Percentiles rank a stretch among this genome's conserved stretches.
These are phyloP conservation scores for Talaromyces nanjingensis DNA, from an alignment of 495 filamentous ascomycete species.

Conservation along the genomic window DNA sequence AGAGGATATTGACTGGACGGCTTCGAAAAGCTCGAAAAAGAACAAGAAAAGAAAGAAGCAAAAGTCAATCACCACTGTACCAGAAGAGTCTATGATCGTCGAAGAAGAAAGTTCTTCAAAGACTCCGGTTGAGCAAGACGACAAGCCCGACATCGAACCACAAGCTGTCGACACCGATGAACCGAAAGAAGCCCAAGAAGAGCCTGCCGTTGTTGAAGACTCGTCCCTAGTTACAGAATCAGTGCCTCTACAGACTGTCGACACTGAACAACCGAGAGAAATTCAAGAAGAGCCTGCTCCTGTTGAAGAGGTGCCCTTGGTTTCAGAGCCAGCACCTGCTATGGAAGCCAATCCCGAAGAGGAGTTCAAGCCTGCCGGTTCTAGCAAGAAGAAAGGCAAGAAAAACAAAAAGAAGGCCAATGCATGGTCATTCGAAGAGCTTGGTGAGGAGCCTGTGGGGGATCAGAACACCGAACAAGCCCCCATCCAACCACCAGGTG, in stretches of 20 bases:
- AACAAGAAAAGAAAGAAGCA: conserved; percentile 25
- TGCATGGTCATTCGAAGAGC: conserved; percentile 14
- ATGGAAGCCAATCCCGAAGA: background rate
- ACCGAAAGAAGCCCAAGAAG: background rate
- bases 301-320: background rate
- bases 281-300: background rate
- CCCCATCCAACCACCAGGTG: conserved; percentile 6
- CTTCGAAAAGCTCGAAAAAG: conserved; percentile 17
- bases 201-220: background rate
- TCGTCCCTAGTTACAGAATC: background rate
- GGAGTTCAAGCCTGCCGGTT: background rate
- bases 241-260: background rate
- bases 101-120: conserved; percentile 5
- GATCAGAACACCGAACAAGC: conserved; percentile 14
- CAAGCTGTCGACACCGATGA: background rate
- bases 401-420: conserved; percentile 18
- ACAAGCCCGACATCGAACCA: background rate
- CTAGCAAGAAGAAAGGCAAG: conserved; percentile 14
- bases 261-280: background rate
- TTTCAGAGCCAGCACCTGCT: background rate
- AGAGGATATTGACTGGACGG: background rate
- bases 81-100: conserved; percentile 1
- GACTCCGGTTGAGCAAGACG: background rate
- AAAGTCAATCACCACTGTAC: conserved; percentile 1
- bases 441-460: conserved; percentile 12